Evolutionary conservation across 352 stramenopile species (phyloP).

Genomic region (Phytopythium litorale): DNA sequence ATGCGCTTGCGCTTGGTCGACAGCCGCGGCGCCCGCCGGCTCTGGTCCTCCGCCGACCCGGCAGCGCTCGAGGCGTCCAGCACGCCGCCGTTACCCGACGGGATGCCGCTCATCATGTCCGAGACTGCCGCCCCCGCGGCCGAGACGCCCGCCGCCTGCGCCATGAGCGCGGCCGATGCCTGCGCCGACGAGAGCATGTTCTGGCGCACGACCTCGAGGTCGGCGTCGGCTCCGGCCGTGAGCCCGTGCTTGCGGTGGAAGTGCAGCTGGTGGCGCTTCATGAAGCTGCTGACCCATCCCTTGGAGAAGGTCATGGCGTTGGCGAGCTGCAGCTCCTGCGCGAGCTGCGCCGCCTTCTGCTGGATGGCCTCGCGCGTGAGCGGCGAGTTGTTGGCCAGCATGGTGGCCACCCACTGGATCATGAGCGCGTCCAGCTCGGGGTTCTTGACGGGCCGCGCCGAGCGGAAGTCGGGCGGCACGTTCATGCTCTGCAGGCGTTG

Average conservation of each 20-base stretch:
- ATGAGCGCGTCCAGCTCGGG: constrained; percentile 46
- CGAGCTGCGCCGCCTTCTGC: constrained; percentile 30
- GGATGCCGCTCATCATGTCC: background rate
- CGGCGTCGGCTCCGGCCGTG: constrained; percentile 3
- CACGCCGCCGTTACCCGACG: background rate
- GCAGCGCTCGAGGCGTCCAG: background rate
- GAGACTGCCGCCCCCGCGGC: background rate
- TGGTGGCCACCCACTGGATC: constrained; percentile 36
- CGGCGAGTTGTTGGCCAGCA: constrained; percentile 19
- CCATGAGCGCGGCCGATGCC: constrained; percentile 4
- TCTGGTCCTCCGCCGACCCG: background rate
- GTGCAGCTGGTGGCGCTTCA: constrained; percentile 48
- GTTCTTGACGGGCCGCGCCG: constrained; percentile 39
- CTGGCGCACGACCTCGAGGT: constrained; percentile 12
- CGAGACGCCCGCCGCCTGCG: background rate
- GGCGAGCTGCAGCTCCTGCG: constrained; percentile 31
- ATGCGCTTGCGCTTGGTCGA: constrained; percentile 13
- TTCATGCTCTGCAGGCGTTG: constrained; percentile 38
- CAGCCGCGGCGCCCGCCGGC: background rate
- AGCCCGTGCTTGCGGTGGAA: constrained; percentile 20
- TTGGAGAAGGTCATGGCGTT: constrained; percentile 51
- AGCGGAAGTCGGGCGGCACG: constrained; percentile 39
- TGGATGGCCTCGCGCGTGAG: constrained; percentile 31
- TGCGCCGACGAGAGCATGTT: constrained; percentile 5
- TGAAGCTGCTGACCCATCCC: constrained; percentile 58